Evolutionary conservation across 306 rosid species (phyloP).

Genomic region (Lupinus albus): DNA sequence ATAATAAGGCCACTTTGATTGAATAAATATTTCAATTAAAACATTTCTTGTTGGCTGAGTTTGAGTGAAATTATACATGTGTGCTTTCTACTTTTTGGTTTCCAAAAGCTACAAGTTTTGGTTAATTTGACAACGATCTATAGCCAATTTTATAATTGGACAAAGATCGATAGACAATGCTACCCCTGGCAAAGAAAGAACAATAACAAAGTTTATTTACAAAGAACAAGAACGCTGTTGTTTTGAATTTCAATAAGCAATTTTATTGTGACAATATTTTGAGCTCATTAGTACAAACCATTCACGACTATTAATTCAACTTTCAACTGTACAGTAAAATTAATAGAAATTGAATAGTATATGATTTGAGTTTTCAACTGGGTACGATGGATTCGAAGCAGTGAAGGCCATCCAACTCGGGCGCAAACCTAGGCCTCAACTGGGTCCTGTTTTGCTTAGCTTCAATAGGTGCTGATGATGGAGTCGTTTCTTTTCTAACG

Average conservation of each 20-base stretch:
- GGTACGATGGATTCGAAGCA: conserved; percentile 65
- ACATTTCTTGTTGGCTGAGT: too few relatives aligned
- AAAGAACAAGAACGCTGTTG: not conserved
- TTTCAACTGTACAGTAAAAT: conserved; percentile 11
- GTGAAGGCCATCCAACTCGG: conserved; percentile 66
- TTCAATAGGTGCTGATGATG: not conserved
- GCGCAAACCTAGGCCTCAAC: conserved; percentile 56
- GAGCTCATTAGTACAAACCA: not conserved
- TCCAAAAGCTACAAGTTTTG: too few relatives aligned
- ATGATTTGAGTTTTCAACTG: conserved; percentile 29
- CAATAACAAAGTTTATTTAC: not conserved
- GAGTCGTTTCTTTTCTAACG: conserved; percentile 15
- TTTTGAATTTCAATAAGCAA: not conserved
- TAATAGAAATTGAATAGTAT: conserved; percentile 10
- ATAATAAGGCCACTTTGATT: too few relatives aligned
- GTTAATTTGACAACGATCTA: too few relatives aligned
- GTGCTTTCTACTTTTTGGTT: too few relatives aligned
- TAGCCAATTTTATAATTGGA: too few relatives aligned
- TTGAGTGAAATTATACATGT: too few relatives aligned
- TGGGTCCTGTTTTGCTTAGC: conserved; percentile 23
- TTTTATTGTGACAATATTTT: not conserved
- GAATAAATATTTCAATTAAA: too few relatives aligned
- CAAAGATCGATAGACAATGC: too few relatives aligned
- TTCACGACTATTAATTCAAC: not conserved
- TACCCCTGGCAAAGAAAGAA: too few relatives aligned